Base-by-base conservation (phyloP, 148 eudicot genomes). In the Camellia sinensis region DNA sequence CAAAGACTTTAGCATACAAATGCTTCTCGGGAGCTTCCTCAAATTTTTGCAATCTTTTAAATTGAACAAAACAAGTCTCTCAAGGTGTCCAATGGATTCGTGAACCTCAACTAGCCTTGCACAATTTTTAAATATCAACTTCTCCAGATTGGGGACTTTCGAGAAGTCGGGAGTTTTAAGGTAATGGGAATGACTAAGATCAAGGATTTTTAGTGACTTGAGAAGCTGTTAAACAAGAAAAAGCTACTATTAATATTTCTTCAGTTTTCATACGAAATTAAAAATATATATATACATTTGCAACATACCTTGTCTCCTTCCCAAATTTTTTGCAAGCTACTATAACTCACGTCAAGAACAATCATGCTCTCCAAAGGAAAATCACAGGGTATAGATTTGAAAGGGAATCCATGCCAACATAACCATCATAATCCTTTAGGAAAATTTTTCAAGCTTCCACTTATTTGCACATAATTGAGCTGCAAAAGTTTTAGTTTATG, bases 61-160 rank as follows among this genome's bases (percentile, higher is more conserved):
- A 17, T 72, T 66, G 6, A 73, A 46, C 18, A 72, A 3, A 52
- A 48, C 61, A 2, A 80, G 82, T 43, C 3, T 3, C 60, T 61
- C 7, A 10, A 80, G 68, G 68, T 50, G 4, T 62, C 21, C 59
- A 21, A 80, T 80, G 2, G 82, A 80, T 62, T 80, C 77, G 64
- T 71, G 54, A 62, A 80, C 54, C 68, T 61, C 14, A 5, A 2
- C 44, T 40, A 80, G 64, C 6, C 71, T 62, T 8, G 0, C 2
- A n/a, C 82, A 80, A 46, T 64, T 68, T 54, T 80, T 19, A 0
- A 80, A 44, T 37, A 15, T 46, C 19, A 80, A 21, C 4, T 52
- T 63, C 29, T 80, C 71, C 0, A 46, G 50, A 46, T 74, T 52
- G 18, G 77, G 82, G 11, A 73, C 60, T 2, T 9, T 48, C 0